These are phyloP conservation scores for Talaromyces wortmannii DNA, from an alignment of 495 filamentous ascomycete species.

Conservation along the genomic window DNA sequence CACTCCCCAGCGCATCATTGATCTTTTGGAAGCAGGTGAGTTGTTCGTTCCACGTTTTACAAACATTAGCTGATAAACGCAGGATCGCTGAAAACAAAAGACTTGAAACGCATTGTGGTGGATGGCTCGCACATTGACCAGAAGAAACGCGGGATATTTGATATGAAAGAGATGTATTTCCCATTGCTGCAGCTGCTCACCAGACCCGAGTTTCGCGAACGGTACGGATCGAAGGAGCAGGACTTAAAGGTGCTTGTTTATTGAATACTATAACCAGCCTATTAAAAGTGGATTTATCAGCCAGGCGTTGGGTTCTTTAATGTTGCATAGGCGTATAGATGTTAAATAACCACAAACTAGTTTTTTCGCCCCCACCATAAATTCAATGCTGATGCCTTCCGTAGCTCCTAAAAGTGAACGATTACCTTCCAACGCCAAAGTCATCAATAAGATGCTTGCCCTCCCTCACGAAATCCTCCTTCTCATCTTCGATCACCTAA, in stretches of 20 bases:
- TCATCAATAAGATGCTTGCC: too few relatives aligned
- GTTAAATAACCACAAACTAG: too few relatives aligned
- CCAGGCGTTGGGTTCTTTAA: not conserved
- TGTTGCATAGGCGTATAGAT: too few relatives aligned
- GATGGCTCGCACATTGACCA: conserved; percentile 86
- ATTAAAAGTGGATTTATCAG: not conserved
- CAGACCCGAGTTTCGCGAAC: conserved; percentile 58
- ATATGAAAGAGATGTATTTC: conserved; percentile 83
- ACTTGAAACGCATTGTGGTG: conserved; percentile 72
- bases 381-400: too few relatives aligned
- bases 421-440: too few relatives aligned
- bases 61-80: not conserved
- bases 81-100: conserved; percentile 63
- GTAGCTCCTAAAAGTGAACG: too few relatives aligned
- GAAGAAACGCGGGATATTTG: conserved; percentile 86
- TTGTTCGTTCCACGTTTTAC: not conserved
- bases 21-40: conserved; percentile 73
- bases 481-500: too few relatives aligned
- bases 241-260: conserved; percentile 33
- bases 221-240: conserved; percentile 45
- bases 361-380: too few relatives aligned
- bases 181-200: conserved; percentile 66
- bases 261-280: conserved; percentile 6
- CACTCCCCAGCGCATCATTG: conserved; percentile 74
- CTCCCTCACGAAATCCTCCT: too few relatives aligned